Base-by-base conservation (phyloP, 768 basidiomycete genomes). In the Trametes elegans region DNA sequence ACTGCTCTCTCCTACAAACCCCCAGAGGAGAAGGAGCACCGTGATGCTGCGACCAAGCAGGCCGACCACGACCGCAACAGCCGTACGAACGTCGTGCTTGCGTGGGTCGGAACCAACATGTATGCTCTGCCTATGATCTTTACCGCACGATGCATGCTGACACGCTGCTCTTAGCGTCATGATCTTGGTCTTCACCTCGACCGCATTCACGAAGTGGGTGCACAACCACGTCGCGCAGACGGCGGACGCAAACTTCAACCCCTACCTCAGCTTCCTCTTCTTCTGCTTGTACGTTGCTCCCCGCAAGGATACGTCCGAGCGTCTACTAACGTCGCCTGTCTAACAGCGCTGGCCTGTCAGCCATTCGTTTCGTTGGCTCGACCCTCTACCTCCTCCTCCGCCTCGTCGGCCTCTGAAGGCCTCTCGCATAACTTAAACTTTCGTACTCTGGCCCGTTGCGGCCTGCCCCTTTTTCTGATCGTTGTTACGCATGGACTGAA, bases 21-120 rank as follows among this genome's bases (percentile, higher is more conserved):
- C 35, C 77, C 83, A n/a, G 81, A 85, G 57, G 79, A 83, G 71
- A 88, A 87, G 69, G 82, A 93, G 71, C 87, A 90, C 66, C 84
- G 92, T 44, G 87, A 90, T 65, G 85, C 92, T 16, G 86, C 87
- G 31, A 93, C 92, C 35, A 95, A 94, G 75, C 88, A 93, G 66
- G 81, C 86, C 19, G 93, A 96, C 70, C 87, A 84, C 59, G 90
- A 90, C 70, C 81, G 89, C 62, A 91, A 85, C 71, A 88, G 85
- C 66, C 76, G 88, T 59, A 92, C 89, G 14, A 93, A 93, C 65
- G 89, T 90, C 52, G 90, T 92, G 43, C 78, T 92, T 24, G 78
- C 85, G 6, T 90, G 88, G 87, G 80, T 90, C 45, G 92, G 88
- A 18, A 83, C 85, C 3, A 96, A 96, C 74, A 89, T 94, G 90